Evolutionary conservation across 176 grass and related monocot species (phyloP).

Genomic region (Lolium rigidum): DNA sequence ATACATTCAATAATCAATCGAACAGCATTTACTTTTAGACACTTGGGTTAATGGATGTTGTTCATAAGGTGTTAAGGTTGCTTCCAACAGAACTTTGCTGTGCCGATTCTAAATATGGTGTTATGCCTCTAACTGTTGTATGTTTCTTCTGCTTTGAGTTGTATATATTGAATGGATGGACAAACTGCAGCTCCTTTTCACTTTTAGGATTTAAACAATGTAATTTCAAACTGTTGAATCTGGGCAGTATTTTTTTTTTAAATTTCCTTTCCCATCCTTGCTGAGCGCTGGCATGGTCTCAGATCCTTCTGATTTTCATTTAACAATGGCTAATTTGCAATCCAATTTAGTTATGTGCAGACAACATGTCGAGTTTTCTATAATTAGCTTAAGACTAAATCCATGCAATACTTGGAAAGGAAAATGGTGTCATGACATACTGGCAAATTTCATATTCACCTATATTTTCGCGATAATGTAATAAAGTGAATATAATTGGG

Average conservation of each 20-base stretch:
- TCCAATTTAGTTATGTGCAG: background rate
- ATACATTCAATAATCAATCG: background rate
- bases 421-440: background rate
- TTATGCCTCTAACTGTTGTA: background rate
- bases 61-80: background rate
- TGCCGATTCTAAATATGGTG: background rate
- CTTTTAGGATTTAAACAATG: conserved; percentile 8
- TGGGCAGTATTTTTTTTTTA: background rate
- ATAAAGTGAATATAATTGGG: background rate
- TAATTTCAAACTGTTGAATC: background rate
- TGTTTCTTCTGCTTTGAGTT: conserved; percentile 4
- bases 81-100: background rate
- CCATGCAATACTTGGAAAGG: background rate
- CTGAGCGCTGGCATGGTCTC: background rate
- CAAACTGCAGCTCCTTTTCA: background rate
- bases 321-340: background rate
- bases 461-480: background rate
- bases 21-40: background rate
- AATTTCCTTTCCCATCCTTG: background rate
- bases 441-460: background rate
- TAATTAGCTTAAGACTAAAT: background rate
- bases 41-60: background rate
- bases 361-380: background rate
- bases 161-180: conserved; percentile 10
- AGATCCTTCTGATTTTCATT: conserved; percentile 10